These are phyloP conservation scores for Anisodus acutangulus DNA, from an alignment of 257 asterid species.

Conservation along the genomic window DNA sequence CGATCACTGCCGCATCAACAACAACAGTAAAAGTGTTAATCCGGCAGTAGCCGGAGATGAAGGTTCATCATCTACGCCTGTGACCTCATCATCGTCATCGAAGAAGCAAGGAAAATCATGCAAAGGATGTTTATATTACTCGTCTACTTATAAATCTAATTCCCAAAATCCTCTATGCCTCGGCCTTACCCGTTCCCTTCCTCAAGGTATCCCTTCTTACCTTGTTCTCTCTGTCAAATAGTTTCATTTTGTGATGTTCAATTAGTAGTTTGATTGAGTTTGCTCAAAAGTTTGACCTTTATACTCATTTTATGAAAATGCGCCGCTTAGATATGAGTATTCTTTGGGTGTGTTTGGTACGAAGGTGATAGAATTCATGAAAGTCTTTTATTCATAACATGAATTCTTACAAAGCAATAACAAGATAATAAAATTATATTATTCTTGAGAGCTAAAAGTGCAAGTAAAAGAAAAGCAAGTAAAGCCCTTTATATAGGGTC, in stretches of 20 bases:
- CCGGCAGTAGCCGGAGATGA: slow-evolving; percentile 12
- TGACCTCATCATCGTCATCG: slow-evolving; percentile 31
- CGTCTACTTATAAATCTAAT: slow-evolving; percentile 62
- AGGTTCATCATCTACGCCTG: slow-evolving; percentile 23
- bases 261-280: neutral
- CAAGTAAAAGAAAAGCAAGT: no score
- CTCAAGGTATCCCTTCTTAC: slow-evolving; percentile 49
- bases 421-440: no score
- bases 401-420: no score
- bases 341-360: neutral
- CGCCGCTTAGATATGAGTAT: neutral
- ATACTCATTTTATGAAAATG: neutral
- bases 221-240: neutral
- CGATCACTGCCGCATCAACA: slow-evolving; percentile 26
- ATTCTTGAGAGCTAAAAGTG: no score
- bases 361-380: no score
- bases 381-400: no score
- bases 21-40: slow-evolving; percentile 27
- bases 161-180: slow-evolving; percentile 79
- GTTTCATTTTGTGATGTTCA: neutral
- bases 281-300: neutral
- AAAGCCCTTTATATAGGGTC: no score
- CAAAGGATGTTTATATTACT: slow-evolving; percentile 80
- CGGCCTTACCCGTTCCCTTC: slow-evolving; percentile 75
- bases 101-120: slow-evolving; percentile 62